A percentile compares a stretch with the other conserved stretches of the same genome.
phyloP scores from a whole-genome alignment of 2,329 filamentous ascomycete species.

The Aspergillus pseudoglaucus region DNA sequence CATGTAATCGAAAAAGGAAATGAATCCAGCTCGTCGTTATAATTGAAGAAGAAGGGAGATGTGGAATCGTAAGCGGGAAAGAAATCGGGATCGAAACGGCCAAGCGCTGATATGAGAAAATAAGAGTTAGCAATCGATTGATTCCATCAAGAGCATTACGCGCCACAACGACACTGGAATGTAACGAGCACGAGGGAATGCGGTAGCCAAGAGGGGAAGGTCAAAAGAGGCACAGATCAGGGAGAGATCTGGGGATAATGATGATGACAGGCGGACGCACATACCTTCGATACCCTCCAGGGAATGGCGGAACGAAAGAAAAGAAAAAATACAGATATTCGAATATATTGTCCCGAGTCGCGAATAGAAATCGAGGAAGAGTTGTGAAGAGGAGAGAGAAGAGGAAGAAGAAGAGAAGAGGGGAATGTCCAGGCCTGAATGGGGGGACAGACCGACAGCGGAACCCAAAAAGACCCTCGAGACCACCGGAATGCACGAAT shows the following conservation, averaged over 20 bases:
- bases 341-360: no score
- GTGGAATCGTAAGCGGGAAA: background rate
- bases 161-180: background rate
- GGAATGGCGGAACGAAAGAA: background rate
- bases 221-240: background rate
- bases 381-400: no score
- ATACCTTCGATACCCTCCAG: background rate
- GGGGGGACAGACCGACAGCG: background rate
- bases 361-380: no score
- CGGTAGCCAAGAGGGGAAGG: background rate
- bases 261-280: background rate
- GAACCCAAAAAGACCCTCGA: background rate
- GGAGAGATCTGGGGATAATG: background rate
- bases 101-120: background rate
- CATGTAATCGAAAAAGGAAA: background rate
- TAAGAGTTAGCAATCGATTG: background rate
- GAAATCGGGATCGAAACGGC: background rate
- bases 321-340: background rate
- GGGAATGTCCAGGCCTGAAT: background rate
- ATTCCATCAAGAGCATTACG: background rate
- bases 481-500: background rate
- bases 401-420: background rate
- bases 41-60: background rate
- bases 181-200: background rate
- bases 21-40: background rate